Conservation (phyloP, 202 grass and related monocot genomes). For the Panicum virgatum region DNA sequence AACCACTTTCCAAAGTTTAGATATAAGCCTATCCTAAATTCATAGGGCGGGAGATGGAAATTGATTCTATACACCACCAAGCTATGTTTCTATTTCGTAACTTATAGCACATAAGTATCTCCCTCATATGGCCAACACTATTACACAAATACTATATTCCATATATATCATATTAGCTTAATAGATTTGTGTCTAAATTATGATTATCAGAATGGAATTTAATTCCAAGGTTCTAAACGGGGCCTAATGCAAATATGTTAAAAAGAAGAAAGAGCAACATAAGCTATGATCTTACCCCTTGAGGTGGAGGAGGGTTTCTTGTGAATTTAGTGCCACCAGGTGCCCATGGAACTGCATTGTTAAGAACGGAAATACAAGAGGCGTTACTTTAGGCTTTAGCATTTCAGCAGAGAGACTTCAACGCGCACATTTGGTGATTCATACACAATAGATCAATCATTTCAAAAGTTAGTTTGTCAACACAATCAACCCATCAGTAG, state of each 20-base stretch:
- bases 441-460: background rate
- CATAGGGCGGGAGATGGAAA: too few species aligned
- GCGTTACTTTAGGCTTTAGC: background rate
- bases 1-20: too few species aligned
- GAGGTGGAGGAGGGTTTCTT: slow-evolving; percentile 85
- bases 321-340: slow-evolving; percentile 84
- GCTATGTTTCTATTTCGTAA: too few species aligned
- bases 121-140: too few species aligned
- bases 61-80: too few species aligned
- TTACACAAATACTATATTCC: too few species aligned
- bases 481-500: background rate
- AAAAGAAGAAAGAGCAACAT: background rate
- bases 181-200: too few species aligned
- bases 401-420: background rate
- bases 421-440: background rate
- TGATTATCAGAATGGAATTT: too few species aligned
- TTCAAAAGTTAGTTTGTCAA: background rate
- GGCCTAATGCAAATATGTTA: background rate
- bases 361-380: slow-evolving; percentile 30
- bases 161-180: too few species aligned
- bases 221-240: too few species aligned
- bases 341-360: slow-evolving; percentile 82
- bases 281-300: slow-evolving; percentile 64
- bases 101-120: too few species aligned
- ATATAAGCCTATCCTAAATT: too few species aligned